Conservation (phyloP, 495 filamentous ascomycete species). For the Apiosordaria backusii region DNA sequence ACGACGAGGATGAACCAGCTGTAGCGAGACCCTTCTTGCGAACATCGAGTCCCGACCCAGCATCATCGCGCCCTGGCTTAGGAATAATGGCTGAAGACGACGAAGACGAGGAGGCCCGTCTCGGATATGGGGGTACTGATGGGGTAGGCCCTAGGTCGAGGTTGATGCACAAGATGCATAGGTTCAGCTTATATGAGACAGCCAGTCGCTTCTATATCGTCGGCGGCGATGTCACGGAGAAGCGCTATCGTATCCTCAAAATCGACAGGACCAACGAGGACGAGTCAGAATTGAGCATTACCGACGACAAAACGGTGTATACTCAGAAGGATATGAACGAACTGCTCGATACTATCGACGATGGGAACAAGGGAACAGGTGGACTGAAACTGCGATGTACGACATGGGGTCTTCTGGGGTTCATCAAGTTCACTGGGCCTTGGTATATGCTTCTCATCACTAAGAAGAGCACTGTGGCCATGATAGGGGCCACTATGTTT, state of each 20-base stretch:
- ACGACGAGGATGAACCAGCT: slow-evolving; percentile 63
- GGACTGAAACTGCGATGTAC: slow-evolving; percentile 86
- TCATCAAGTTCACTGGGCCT: slow-evolving; percentile 92
- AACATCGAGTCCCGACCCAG: slow-evolving; percentile 54
- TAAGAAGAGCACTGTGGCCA: slow-evolving; percentile 90
- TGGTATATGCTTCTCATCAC: slow-evolving; percentile 98
- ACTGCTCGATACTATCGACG: slow-evolving; percentile 87
- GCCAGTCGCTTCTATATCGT: slow-evolving; percentile 89
- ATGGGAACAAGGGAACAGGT: slow-evolving; percentile 89
- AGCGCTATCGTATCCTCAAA: slow-evolving; percentile 84
- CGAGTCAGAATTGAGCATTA: slow-evolving; percentile 68
- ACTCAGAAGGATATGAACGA: slow-evolving; percentile 89
- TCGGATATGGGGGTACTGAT: slow-evolving; percentile 23
- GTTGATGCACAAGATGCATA: slow-evolving; percentile 82
- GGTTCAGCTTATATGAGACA: slow-evolving; percentile 93
- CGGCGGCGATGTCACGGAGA: slow-evolving; percentile 83
- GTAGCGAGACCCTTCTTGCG: slow-evolving; percentile 62
- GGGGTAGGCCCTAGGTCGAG: slow-evolving; percentile 30
- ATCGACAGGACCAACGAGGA: slow-evolving; percentile 86
- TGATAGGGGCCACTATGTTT: slow-evolving; percentile 96
- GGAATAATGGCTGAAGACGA: slow-evolving; percentile 25
- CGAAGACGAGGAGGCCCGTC: slow-evolving; percentile 46
- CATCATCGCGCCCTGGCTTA: slow-evolving; percentile 25
- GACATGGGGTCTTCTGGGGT: slow-evolving; percentile 90
- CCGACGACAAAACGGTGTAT: slow-evolving; percentile 93